A percentile compares a stretch with the other conserved stretches of the same genome.
These are phyloP conservation scores for Ceratocystis alfenasii DNA, from an alignment of 2,329 filamentous ascomycete species.

Conservation along the genomic window DNA sequence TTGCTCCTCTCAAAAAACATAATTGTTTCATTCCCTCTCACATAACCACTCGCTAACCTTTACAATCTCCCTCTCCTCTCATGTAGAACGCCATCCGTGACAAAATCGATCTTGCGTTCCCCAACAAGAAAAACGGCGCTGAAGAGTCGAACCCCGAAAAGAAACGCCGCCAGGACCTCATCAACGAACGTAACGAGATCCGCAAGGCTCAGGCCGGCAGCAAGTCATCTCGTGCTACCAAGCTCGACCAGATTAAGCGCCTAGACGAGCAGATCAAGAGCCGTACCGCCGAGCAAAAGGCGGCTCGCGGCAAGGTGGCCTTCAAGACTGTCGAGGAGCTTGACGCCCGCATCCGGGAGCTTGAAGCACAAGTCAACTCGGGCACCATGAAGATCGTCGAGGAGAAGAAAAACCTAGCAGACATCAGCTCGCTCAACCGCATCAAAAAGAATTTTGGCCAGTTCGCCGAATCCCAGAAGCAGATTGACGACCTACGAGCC, in stretches of 20 bases:
- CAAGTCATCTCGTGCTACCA: conserved; percentile 66
- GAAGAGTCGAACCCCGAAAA: conserved; percentile 54
- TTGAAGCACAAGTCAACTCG: conserved; percentile 76
- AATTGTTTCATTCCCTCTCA: too few species aligned
- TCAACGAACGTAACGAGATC: conserved; percentile 70
- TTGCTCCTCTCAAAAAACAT: neutral
- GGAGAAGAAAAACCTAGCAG: conserved; percentile 82
- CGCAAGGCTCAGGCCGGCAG: conserved; percentile 74
- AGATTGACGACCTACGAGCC: conserved; percentile 73
- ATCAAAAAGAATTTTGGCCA: conserved; percentile 80
- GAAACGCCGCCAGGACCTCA: conserved; percentile 77
- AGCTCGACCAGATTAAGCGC: conserved; percentile 83
- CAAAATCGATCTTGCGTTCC: conserved; percentile 74
- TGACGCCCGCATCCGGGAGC: conserved; percentile 64
- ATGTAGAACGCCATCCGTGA: conserved; percentile 72
- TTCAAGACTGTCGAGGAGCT: conserved; percentile 86
- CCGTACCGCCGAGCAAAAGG: conserved; percentile 77
- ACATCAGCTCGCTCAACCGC: conserved; percentile 75
- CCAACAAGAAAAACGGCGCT: conserved; percentile 62
- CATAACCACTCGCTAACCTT: conserved; percentile 17
- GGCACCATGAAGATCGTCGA: conserved; percentile 93
- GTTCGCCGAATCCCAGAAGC: conserved; percentile 76
- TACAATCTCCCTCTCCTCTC: conserved; percentile 6
- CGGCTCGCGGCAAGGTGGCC: conserved; percentile 61
- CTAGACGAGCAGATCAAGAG: conserved; percentile 81